Evolutionary conservation across 306 rosid species (phyloP), one percentile per base, ranked within the genome.

Genomic region (Pyrus betulifolia): DNA sequence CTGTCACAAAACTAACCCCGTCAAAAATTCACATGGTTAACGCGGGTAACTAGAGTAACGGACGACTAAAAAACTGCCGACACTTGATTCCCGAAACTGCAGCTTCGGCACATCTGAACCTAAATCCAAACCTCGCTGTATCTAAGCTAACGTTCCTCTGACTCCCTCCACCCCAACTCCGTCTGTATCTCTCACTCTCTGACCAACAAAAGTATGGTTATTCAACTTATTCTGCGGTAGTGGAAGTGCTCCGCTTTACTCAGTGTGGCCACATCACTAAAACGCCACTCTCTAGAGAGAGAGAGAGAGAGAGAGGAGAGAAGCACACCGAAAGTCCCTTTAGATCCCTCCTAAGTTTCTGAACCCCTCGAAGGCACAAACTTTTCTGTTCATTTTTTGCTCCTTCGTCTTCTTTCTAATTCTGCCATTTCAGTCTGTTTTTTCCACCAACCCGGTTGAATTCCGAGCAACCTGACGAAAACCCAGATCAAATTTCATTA

Each of bases 91-190:
- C 81, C 74, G 18, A 75, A 9, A 38, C 82, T 72, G 3, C 6
- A 66, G 82, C 66, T 76, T 67, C 74, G 83, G n/a, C 33, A 3
- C 60, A 9, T 28, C 78, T 77, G 76, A 78, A 25, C 79, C 84
- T 71, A 14, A 0, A 38, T 22, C 21, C 30, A 33, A 22, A 11
- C 8, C 21, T 23, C 40, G 14, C 67, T 40, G 15, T 22, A 38
- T 58, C 42, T 19, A 11, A 44, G 58, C 58, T 14, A 30, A 58
- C 42, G 18, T 9, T 3, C 42, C 62, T 33, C 66, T 46, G 71
- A 46, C 77, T 74, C 62, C 11, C 2, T 21, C 62, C 78, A 55
- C 86, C 67, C 78, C 44, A 52, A 54, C 65, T 35, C 61, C 27
- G 62, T 64, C 78, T 17, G 11, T 76, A 1, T 65, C 58, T 42